phyloP scores from a whole-genome alignment of 2,329 filamentous ascomycete species.

The Sclerotinia spermophila region DNA sequence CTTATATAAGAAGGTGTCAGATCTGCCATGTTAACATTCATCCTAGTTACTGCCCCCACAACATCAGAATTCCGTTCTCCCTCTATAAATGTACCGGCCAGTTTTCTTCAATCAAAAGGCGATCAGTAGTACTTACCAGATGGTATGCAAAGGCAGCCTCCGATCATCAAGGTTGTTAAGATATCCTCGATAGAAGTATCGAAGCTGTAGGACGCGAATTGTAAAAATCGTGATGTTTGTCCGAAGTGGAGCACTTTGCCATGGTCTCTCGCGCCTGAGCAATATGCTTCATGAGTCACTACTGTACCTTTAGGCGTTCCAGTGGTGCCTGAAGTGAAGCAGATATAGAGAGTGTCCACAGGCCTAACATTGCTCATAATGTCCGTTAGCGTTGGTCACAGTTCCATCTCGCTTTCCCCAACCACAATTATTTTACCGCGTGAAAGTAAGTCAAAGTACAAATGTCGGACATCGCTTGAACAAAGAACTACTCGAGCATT shows the following conservation, averaged over 20 bases:
- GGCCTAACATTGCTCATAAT: neutral
- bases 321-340: slow-evolving; percentile 45
- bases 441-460: neutral
- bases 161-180: slow-evolving; percentile 23
- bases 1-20: slow-evolving; percentile 30
- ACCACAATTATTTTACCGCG: neutral
- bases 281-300: slow-evolving; percentile 11
- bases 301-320: slow-evolving; percentile 41
- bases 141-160: slow-evolving; percentile 29
- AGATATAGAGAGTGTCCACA: slow-evolving; percentile 39
- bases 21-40: slow-evolving; percentile 27
- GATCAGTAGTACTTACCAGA: slow-evolving; percentile 7
- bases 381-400: neutral
- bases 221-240: slow-evolving; percentile 22
- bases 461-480: neutral
- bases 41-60: slow-evolving; percentile 30
- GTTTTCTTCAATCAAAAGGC: neutral
- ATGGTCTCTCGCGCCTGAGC: slow-evolving; percentile 27
- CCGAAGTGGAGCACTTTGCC: slow-evolving; percentile 32
- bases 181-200: slow-evolving; percentile 28
- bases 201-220: slow-evolving; percentile 28
- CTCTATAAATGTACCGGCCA: slow-evolving; percentile 16
- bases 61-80: slow-evolving; percentile 34
- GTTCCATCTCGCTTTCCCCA: neutral
- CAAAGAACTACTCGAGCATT: slow-evolving; percentile 20